Evolutionary conservation across 345 rosid genomes (phyloP).

Genomic region (Corchorus olitorius): DNA sequence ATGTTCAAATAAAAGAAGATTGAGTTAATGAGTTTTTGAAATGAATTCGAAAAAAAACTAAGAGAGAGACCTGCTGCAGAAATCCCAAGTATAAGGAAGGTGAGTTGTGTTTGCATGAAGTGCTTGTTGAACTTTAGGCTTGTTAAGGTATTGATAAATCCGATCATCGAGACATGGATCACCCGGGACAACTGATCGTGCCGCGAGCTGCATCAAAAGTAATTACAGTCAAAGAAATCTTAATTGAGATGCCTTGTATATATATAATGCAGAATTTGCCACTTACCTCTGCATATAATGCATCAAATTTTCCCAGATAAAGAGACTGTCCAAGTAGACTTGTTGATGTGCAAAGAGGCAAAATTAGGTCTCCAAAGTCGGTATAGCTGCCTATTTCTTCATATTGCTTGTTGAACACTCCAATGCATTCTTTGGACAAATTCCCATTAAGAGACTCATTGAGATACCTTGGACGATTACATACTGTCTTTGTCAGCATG

Average conservation of each 20-base stretch:
- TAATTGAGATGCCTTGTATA: too few species aligned
- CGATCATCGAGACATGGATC: background rate
- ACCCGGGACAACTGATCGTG: background rate
- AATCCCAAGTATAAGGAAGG: background rate
- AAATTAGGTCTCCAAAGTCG: background rate
- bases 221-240: background rate
- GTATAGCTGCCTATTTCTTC: background rate
- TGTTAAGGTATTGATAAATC: background rate
- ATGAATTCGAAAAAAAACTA: background rate
- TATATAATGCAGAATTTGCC: background rate
- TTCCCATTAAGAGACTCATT: background rate
- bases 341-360: background rate
- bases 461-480: background rate
- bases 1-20: background rate
- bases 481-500: background rate
- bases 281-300: background rate
- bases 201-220: background rate
- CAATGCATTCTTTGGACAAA: background rate
- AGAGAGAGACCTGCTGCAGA: background rate
- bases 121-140: conserved; percentile 7
- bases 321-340: background rate
- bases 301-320: background rate
- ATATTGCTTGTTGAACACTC: background rate
- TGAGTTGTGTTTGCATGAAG: conserved; percentile 11
- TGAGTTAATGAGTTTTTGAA: background rate